phyloP scores from a whole-genome alignment of 2,329 filamentous ascomycete genomes.

The Teratosphaeria destructans region DNA sequence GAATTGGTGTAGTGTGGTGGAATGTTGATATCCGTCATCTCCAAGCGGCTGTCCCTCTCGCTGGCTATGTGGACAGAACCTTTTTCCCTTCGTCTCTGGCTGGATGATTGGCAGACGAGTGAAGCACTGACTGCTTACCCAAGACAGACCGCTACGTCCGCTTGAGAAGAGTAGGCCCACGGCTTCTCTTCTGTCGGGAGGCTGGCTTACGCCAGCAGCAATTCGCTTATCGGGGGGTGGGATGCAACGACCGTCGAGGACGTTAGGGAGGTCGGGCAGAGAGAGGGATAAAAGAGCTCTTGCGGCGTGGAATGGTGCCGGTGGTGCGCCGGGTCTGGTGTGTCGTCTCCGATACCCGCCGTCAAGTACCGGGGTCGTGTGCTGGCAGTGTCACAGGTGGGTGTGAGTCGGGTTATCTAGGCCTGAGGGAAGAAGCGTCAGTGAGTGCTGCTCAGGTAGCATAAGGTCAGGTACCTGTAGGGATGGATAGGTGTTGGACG shows the following conservation, averaged over 20 bases:
- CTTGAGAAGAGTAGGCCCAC: conserved; percentile 97
- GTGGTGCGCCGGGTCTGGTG: conserved; percentile 48
- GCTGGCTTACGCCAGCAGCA: conserved; percentile 86
- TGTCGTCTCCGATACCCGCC: conserved; percentile 73
- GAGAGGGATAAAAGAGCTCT: conserved; percentile 72
- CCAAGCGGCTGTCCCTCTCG: conserved; percentile 27
- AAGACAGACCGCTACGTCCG: conserved; percentile 83
- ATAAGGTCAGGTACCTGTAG: background rate
- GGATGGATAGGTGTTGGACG: conserved; percentile 26
- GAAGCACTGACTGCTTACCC: conserved; percentile 93
- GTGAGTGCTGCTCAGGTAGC: conserved; percentile 9
- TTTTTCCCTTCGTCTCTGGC: background rate
- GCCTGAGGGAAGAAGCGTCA: conserved; percentile 29
- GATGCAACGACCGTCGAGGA: conserved; percentile 53
- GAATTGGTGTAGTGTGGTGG: conserved; percentile 66
- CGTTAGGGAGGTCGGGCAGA: conserved; percentile 89
- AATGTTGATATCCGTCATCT: conserved; percentile 78
- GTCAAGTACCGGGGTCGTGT: conserved; percentile 9
- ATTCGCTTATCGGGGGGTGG: conserved; percentile 30
- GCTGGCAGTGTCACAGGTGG: conserved; percentile 15
- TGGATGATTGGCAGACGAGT: conserved; percentile 29
- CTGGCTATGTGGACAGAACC: background rate
- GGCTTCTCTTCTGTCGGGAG: conserved; percentile 44
- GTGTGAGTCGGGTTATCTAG: conserved; percentile 54
- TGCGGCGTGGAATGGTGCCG: conserved; percentile 80